These are phyloP conservation scores for Cicer chorassanicum DNA, from an alignment of 306 rosid species.

Conservation along the genomic window DNA sequence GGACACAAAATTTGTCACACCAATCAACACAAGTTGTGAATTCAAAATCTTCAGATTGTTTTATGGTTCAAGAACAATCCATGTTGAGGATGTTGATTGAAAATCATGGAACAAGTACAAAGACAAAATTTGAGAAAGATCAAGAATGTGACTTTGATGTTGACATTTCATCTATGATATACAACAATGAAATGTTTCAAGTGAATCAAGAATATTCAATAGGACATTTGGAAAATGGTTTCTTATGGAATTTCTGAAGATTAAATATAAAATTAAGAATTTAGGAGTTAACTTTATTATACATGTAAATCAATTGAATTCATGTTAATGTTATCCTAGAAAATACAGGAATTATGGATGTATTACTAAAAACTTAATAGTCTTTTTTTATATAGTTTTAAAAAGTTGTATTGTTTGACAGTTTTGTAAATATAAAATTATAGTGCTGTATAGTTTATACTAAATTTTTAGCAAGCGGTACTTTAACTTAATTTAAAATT, in stretches of 20 bases:
- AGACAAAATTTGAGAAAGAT: constrained; percentile 26
- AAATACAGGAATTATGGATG: constrained; percentile 25
- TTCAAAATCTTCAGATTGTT: constrained; percentile 42
- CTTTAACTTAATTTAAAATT: too few relatives aligned
- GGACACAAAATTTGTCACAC: constrained; percentile 26
- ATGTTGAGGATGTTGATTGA: constrained; percentile 55
- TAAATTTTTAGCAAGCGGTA: too few relatives aligned
- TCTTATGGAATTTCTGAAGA: constrained; percentile 62
- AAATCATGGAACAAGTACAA: constrained; percentile 44
- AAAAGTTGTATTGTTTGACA: constrained; percentile 17
- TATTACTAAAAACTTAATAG: neutral
- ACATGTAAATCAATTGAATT: constrained; percentile 43
- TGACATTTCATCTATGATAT: constrained; percentile 50
- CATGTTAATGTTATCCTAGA: neutral
- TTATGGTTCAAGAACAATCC: constrained; percentile 49
- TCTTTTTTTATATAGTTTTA: constrained; percentile 6
- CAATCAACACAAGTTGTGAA: constrained; percentile 39
- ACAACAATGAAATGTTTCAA: constrained; percentile 51
- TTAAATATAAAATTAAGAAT: too few relatives aligned
- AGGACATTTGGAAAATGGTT: constrained; percentile 54
- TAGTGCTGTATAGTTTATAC: too few relatives aligned
- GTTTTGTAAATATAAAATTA: neutral
- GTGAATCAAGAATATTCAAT: constrained; percentile 54
- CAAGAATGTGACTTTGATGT: constrained; percentile 48
- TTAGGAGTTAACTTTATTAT: constrained; percentile 2